A percentile compares a stretch with the other conserved stretches of the same genome.
Conservation (phyloP, 1,284 basidiomycete species). For the Flammula alnicola region DNA sequence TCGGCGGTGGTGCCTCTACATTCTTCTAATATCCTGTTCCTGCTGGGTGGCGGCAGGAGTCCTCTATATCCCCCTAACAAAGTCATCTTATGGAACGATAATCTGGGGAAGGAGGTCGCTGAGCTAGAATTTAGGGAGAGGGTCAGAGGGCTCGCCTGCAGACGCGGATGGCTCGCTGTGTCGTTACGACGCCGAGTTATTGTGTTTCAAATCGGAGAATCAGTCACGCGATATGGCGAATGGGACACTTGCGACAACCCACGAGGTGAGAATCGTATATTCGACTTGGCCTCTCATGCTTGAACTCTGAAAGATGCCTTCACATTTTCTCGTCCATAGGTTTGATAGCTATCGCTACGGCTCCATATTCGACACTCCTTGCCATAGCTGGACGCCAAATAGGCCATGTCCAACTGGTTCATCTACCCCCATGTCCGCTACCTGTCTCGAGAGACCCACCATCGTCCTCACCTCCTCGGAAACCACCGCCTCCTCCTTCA, state of each 20-base stretch:
- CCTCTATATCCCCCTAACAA: constrained; percentile 96
- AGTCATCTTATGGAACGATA: constrained; percentile 90
- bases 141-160: constrained; percentile 80
- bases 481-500: constrained; percentile 55
- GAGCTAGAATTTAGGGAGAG: constrained; percentile 92
- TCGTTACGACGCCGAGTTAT: constrained; percentile 81
- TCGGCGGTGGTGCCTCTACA: constrained; percentile 80
- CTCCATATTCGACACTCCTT: constrained; percentile 77
- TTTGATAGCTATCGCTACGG: constrained; percentile 81
- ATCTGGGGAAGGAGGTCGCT: constrained; percentile 73
- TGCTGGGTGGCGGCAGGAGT: constrained; percentile 87
- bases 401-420: constrained; percentile 90
- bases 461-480: constrained; percentile 47
- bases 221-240: constrained; percentile 66
- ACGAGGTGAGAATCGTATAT: constrained; percentile 58
- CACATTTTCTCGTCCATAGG: constrained; percentile 53
- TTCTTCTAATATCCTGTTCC: constrained; percentile 84
- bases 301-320: constrained; percentile 23
- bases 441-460: constrained; percentile 55
- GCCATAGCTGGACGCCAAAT: constrained; percentile 88
- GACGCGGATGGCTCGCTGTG: constrained; percentile 84
- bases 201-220: constrained; percentile 74
- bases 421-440: constrained; percentile 78
- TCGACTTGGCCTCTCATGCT: constrained; percentile 1
- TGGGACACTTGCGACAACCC: constrained; percentile 93